Percentiles rank a stretch among this genome's conserved stretches.
Conservation (phyloP, 257 asterid species). For the Ilex asprella region DNA sequence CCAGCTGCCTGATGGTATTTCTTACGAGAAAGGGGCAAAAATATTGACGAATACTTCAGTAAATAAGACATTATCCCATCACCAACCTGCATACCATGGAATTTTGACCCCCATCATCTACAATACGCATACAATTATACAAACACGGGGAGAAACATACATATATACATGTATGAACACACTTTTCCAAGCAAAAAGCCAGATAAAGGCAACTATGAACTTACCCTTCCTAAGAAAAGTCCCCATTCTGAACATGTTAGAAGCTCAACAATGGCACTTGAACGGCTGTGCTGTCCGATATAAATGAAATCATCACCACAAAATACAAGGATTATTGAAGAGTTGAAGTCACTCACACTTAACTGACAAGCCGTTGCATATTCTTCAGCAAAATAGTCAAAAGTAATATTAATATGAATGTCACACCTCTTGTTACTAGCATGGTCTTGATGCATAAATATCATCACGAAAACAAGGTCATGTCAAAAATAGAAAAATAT, state of each 20-base stretch:
- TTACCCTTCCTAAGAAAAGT: constrained; percentile 56
- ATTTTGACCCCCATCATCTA: constrained; percentile 13
- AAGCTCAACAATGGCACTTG: constrained; percentile 42
- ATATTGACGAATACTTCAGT: constrained; percentile 55
- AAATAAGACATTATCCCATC: constrained; percentile 64
- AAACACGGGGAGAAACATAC: background rate
- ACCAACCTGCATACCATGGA: constrained; percentile 52
- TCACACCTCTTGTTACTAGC: no score
- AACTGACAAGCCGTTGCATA: no score
- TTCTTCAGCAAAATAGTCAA: no score
- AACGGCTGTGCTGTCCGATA: constrained; percentile 33
- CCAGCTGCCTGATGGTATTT: constrained; percentile 70
- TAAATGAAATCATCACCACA: background rate
- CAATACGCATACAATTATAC: constrained; percentile 1
- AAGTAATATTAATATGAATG: no score
- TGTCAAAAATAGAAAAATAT: no score
- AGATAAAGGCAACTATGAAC: constrained; percentile 15
- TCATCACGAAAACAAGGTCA: no score
- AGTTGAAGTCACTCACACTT: background rate
- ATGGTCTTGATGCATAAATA: no score
- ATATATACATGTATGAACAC: no score
- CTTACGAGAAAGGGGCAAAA: constrained; percentile 55
- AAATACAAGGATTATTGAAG: constrained; percentile 4
- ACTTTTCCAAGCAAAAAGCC: background rate
- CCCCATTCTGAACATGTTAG: constrained; percentile 61